Base-by-base conservation (phyloP, 2,329 filamentous ascomycete species). In the Aspergillus terreus region DNA sequence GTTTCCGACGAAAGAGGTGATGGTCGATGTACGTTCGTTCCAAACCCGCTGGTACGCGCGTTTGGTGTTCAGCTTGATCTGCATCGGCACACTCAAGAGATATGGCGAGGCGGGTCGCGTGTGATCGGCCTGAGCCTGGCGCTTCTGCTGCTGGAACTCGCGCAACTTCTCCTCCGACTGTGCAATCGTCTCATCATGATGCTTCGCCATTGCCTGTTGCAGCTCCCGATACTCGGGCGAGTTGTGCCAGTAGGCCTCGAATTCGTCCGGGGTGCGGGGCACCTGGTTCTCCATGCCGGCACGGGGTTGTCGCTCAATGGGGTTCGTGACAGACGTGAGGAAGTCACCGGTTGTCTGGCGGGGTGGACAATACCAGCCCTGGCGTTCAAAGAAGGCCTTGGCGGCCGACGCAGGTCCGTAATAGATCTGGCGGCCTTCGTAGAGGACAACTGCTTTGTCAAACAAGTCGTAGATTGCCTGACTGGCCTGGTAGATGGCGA, bases 1-100 rank as follows among this genome's bases (percentile, higher is more conserved):
- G 69, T 94, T 92, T 55, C 82, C 86, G 33, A 72, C 56, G 11
- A 82, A 76, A 45, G 82, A 78, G 23, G 83, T 82, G 12, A 92
- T 56, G 0, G 87, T 88, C 53, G 92, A 75, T 55, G 81, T 85
- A 11, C 86, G 84, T 61, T 96, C 91, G 47, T 87, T 88, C 49
- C 76, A 78, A 9, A 95, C 77, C 42, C 91, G 82, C 63, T 83
- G 82, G 73, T 86, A 94, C 7, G 89, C 90, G 63, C 92, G 85
- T 76, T 83, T 85, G 19, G 94, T 76, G 65, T 90, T 95, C 10
- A 96, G 82, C 54, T 80, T 70, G 58, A 95, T 73, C 68, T 96
- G 92, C 72, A 85, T 27, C 46, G 50, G 63, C 83, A 91, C 0
- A 86, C 91, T 49, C 25, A 96, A 76, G 1, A 90, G 94, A 68